Conservation (phyloP, 768 basidiomycete genomes). For the Pulveroboletus sp. region DNA sequence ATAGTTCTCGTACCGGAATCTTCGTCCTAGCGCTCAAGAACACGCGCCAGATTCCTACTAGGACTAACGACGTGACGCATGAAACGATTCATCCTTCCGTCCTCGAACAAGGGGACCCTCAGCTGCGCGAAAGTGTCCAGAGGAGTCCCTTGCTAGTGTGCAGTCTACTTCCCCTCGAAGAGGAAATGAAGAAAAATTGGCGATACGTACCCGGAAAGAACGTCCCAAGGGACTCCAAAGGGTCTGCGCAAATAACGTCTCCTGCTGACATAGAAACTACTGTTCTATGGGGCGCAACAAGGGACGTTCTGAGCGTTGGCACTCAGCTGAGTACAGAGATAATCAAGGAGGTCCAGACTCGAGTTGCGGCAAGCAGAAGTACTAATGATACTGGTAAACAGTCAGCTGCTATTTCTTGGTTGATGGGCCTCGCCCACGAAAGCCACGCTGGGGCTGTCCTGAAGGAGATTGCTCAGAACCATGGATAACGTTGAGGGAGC, state of each 20-base stretch:
- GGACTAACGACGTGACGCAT: conserved; percentile 44
- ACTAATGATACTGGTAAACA: conserved; percentile 12
- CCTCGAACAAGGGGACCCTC: conserved; percentile 40
- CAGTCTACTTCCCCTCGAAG: conserved; percentile 50
- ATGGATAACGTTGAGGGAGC: not conserved
- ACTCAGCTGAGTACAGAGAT: conserved; percentile 18
- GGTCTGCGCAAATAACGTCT: conserved; percentile 6
- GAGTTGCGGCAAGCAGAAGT: conserved; percentile 3
- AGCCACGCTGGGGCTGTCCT: conserved; percentile 23
- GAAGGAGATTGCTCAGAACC: conserved; percentile 13
- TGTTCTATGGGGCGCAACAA: conserved; percentile 16
- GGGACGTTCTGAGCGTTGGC: conserved; percentile 13
- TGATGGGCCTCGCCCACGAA: conserved; percentile 24
- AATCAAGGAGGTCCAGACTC: conserved; percentile 21
- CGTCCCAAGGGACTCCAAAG: conserved; percentile 6
- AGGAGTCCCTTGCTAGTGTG: conserved; percentile 45
- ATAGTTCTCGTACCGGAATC: conserved; percentile 53
- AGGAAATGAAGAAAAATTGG: conserved; percentile 49
- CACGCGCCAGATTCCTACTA: conserved; percentile 47
- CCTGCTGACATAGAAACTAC: conserved; percentile 1
- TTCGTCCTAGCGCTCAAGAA: conserved; percentile 45
- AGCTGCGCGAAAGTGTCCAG: conserved; percentile 35
- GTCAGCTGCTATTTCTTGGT: conserved; percentile 21
- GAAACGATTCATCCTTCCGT: conserved; percentile 66
- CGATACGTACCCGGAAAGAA: conserved; percentile 33